Base-by-base conservation (phyloP, 176 grass and related monocot genomes). In the Phragmites australis region DNA sequence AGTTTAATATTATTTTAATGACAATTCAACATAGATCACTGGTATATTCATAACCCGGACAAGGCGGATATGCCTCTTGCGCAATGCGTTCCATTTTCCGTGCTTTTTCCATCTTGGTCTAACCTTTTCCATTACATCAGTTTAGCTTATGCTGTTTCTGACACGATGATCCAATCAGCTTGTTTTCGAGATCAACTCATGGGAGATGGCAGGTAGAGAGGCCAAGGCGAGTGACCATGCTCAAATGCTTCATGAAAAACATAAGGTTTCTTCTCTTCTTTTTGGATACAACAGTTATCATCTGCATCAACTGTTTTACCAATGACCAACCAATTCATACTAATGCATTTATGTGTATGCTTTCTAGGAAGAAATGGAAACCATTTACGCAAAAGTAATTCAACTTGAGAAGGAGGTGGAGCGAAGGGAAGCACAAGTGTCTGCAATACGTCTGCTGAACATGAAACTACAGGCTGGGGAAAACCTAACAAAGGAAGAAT, bases 401-500 rank as follows among this genome's bases (percentile, higher is more conserved):
- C 23, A 69, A 32, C 44, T 84, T 44, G 60, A 88, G 75, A 74
- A 68, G 76, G 76, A 84, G 60, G 68, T 84, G 52, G 19, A 75
- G 52, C 69, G 75, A 32, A 68, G 26, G 51, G 32, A 75, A 53
- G 15, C 23, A 53, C 68, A 52, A 19, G 25, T 45, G 15, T 55
- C 51, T 17, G 23, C 17, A 30, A 45, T 44, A 21, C 31, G 8
- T 8, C 48, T 31, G 42, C 41, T 83, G 48, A 78, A 83, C 80
- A 78, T 25, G 37, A 83, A 23, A 66, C 39, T 78, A 49, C 55
- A 87, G 23, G 8, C 80, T 39, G 74, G 86, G 49, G 57, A 26
- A 32, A 72, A 65, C 0, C 49, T 78, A 21, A 6, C 3, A 32
- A 23, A 77, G 10, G 79, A 78, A 65, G 73, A 83, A 34, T 23